Percentiles rank a stretch among this genome's conserved stretches.
These are phyloP conservation scores for Aspergillus affinis DNA, from an alignment of 495 filamentous ascomycete genomes.

Conservation along the genomic window DNA sequence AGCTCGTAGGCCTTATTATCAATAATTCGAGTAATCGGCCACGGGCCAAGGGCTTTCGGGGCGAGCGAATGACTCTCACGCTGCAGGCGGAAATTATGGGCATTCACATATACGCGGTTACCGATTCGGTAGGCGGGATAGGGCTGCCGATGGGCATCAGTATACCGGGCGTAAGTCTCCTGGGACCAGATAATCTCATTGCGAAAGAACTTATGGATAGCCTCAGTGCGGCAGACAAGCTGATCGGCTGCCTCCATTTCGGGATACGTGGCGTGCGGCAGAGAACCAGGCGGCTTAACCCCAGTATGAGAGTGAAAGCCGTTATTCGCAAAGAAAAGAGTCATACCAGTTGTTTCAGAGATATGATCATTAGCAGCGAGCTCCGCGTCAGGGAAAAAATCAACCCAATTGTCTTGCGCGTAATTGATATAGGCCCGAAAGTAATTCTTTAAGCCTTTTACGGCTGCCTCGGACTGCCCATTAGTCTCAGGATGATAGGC, in stretches of 20 bases:
- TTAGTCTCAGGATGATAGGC: slow-evolving; percentile 31
- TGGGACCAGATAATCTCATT: not conserved
- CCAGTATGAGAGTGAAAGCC: slow-evolving; percentile 8
- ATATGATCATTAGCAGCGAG: slow-evolving; percentile 28
- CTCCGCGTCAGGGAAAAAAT: slow-evolving; percentile 23
- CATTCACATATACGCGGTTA: not conserved
- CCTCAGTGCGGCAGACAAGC: not conserved
- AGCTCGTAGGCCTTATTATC: not conserved
- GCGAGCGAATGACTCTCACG: not conserved
- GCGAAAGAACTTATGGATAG: not conserved
- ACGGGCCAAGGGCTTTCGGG: not conserved
- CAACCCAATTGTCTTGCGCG: slow-evolving; percentile 29
- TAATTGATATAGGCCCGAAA: slow-evolving; percentile 28
- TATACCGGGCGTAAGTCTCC: not conserved
- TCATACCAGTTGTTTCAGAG: no score
- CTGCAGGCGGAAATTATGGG: not conserved
- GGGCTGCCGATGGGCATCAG: not conserved
- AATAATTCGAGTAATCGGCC: not conserved
- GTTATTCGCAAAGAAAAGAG: slow-evolving; percentile 23
- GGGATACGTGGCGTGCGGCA: not conserved
- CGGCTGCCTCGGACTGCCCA: slow-evolving; percentile 28
- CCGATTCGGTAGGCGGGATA: not conserved
- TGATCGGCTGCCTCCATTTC: not conserved
- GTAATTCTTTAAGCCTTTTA: slow-evolving; percentile 23
- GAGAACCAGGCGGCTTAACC: not conserved